Evolutionary conservation across 352 stramenopile species (phyloP), one percentile per base, ranked within the genome.

Genomic region (Globisporangium acanthophoron): DNA sequence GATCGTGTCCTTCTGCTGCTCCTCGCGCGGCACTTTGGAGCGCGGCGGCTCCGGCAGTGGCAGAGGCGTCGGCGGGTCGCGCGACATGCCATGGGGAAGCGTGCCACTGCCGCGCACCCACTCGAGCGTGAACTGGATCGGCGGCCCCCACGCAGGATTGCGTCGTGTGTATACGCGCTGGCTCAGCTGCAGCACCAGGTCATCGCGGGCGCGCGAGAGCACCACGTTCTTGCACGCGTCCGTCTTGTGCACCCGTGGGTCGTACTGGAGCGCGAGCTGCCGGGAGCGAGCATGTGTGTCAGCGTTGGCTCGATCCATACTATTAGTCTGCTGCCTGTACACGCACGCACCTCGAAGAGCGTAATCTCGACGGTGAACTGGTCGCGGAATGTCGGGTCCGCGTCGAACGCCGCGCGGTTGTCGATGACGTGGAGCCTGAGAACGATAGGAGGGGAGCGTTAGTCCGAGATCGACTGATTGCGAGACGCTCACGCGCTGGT

Each of bases 301-400:
- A 52, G 24, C 21, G 5, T 24, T 24, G 21, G 21, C 21, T 1
- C 21, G 21, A 0, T 24, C 21, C 21, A 24, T 24, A 24, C 21
- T 24, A 24, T 24, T 24, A 1, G 21, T 24, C 21, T 24, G 21
- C 21, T 24, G 21, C 21, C 21, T 24, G 31, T 20, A 39, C 12
- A 52, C 16, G 20, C 0, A 40, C 41, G 18, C 41, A 58, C 53
- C 53, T 58, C 53, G 53, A 58, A 43, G 24, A 58, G 53, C 31
- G 53, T 58, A 2, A 58, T 58, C 53, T 58, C 53, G 39, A 58
- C 37, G 11, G 31, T 43, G 53, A 58, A 58, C 53, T 58, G 53
- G 27, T 58, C 53, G 18, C 53, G 53, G 20, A 40, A 58, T 2
- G 41, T 43, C 11, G 39, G 53, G 41, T 50, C 31, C n/a, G 49